Base-by-base conservation (phyloP, 225 moss, liverwort and hornwort species). In the Anthoceros angustus region DNA sequence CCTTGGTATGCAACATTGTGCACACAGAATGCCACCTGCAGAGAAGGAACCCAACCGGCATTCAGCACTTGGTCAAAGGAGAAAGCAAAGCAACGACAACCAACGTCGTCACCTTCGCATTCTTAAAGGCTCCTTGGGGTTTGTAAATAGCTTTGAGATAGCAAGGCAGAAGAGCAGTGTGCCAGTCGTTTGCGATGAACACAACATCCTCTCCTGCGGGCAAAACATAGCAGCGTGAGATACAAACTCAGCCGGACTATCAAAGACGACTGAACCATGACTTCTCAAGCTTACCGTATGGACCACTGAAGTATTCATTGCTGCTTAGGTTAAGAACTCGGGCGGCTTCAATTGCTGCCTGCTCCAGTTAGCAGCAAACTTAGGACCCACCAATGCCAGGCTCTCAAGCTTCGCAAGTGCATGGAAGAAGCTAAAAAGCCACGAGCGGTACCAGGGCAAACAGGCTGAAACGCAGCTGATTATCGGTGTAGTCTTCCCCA, bases 171-270 rank as follows among this genome's bases (percentile, higher is more conserved):
- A 90, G 93, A 50, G 93, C 78, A 21, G 87, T 77, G 72, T 94
- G 93, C 93, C 93, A 94, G 74, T 94, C 90, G 68, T 90, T 94
- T 10, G 84, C 86, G 68, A 94, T 83, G 70, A 94, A 94, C 50
- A 94, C 73, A 11, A 94, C 87, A 74, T 94, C 80, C 65, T 87
- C 87, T 70, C 93, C 92, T 93, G 83, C 38, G 38, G 38, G 23
- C 25, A 11, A 21, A 15, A 63, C 3, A 63, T 63, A 15, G 38
- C 11, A 63, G 4, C 25, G 21, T 63, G 38, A 63, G 6, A 63
- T 24, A 10, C 18, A 15, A 24, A 39, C 25, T 0, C 12, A 11
- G 23, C 38, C 38, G 21, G 63, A 24, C 38, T 24, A 24, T 16
- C 4, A 38, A 38, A 61, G 55, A 55, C 7, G 12, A 16, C 11